Percentiles rank a stretch among this genome's conserved stretches.
These are phyloP conservation scores for Hyaloraphidium curvatum DNA, from an alignment of 192 early-diverging fungal species.

Conservation along the genomic window DNA sequence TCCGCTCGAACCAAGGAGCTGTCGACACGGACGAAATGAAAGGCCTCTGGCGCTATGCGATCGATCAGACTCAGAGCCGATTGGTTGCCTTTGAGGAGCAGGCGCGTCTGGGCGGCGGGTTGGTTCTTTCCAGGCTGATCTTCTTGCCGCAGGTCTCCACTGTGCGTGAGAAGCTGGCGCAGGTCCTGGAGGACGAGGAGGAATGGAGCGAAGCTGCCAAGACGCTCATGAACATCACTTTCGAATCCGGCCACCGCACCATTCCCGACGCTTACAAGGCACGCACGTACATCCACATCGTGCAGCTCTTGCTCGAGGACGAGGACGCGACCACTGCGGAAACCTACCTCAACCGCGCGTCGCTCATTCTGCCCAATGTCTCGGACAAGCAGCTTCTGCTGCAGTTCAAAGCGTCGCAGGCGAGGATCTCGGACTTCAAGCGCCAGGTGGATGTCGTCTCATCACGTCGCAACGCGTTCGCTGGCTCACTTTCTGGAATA, in stretches of 20 bases:
- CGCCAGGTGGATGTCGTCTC: slow-evolving; percentile 57
- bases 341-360: slow-evolving; percentile 65
- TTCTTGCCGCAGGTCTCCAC: slow-evolving; percentile 27
- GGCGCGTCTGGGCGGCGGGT: slow-evolving; percentile 19
- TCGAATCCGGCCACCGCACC: slow-evolving; percentile 68
- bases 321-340: slow-evolving; percentile 65
- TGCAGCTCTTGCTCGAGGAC: slow-evolving; percentile 65
- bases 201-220: slow-evolving; percentile 71
- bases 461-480: background rate
- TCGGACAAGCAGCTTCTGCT: slow-evolving; percentile 30
- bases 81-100: slow-evolving; percentile 67
- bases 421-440: slow-evolving; percentile 64
- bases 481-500: too few relatives aligned
- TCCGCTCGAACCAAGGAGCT: slow-evolving; percentile 14
- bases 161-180: slow-evolving; percentile 55
- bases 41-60: slow-evolving; percentile 34
- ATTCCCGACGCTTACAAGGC: slow-evolving; percentile 48
- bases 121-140: background rate
- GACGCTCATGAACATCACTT: slow-evolving; percentile 67
- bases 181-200: slow-evolving; percentile 46
- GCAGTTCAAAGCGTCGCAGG: slow-evolving; percentile 64
- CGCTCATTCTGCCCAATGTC: slow-evolving; percentile 34
- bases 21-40: slow-evolving; percentile 20
- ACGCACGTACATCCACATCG: slow-evolving; percentile 63
- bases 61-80: slow-evolving; percentile 50